Evolutionary conservation across 169 alveolate genomes (phyloP).

Genomic region (Plasmodium yoelii): DNA sequence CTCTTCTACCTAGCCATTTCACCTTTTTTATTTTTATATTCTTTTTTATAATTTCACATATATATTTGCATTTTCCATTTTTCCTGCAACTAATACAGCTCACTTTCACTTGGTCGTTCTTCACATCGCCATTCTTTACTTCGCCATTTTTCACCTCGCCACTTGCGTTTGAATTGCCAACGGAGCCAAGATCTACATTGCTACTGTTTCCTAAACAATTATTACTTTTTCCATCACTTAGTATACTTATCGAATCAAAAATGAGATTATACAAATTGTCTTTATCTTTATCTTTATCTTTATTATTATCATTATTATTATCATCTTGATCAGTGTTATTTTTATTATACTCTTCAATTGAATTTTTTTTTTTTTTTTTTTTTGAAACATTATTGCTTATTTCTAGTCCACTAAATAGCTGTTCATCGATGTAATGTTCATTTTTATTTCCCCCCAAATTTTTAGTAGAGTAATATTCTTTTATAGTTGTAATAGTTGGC

Average conservation of each 20-base stretch:
- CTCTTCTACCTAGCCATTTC: slow-evolving; percentile 61
- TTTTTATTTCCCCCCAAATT: no score
- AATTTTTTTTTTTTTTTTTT: no score
- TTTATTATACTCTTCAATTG: no score
- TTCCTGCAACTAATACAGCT: slow-evolving; percentile 21
- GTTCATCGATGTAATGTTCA: no score
- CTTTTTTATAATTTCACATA: slow-evolving; percentile 33
- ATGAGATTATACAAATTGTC: slow-evolving; percentile 19
- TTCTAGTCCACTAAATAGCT: no score
- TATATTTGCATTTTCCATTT: slow-evolving; percentile 48
- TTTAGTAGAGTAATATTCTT: no score
- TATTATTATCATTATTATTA: no score
- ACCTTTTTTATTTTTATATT: slow-evolving; percentile 29
- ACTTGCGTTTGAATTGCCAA: background rate
- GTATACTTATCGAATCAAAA: background rate
- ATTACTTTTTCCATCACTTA: background rate
- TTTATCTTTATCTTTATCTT: no score
- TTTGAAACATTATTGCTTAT: no score
- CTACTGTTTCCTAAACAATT: background rate
- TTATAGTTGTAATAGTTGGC: no score
- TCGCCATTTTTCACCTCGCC: background rate
- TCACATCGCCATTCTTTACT: background rate
- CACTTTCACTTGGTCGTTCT: slow-evolving; percentile 9
- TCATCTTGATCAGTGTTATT: background rate
- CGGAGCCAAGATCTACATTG: background rate